Evolutionary conservation across 768 basidiomycete genomes (phyloP), one percentile per base, ranked within the genome.

Genomic region (Gyrodon lividus): DNA sequence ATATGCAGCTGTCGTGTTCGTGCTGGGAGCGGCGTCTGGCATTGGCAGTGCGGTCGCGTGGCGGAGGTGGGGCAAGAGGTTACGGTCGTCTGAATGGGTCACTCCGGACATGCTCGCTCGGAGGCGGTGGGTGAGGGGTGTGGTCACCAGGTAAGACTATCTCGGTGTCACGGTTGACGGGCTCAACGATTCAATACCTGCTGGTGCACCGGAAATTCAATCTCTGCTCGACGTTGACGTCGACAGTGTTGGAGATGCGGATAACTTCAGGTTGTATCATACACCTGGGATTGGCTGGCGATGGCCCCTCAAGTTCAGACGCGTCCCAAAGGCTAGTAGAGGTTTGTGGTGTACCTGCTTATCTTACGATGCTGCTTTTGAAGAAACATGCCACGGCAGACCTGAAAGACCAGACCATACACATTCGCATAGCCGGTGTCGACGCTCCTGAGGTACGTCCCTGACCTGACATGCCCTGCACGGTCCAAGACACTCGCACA

Each of bases 231-330:
- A 39, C 40, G n/a, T 53, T 19, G 26, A 23, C 37, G 13, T 43
- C 17, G 33, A 41, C 54, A 91, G 89, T 54, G 91, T 92, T 46
- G 89, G 89, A 3, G 92, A 94, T 61, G 84, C 79, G 12, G 95
- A 98, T 68, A 92, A 92, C 62, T 94, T 96, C 67, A 68, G 72
- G 43, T 44, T 98, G 26, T 97, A 84, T 59, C 95, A 98, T 62
- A 93, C 85, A 0, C 94, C 95, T 0, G 76, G 79, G 0, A 63
- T 89, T 23, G 87, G 89, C 30, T 92, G 85, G 75, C 73, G 76
- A 43, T 88, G 82, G 77, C 90, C 87, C 0, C 55, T 90, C 55
- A 88, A 84, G 57, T 75, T 90, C 44, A 78, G 89, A 50, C 63
- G 67, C 13, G 72, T 93, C 33, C 92, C 94, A 0, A 64, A 72